Evolutionary conservation across 2,329 filamentous ascomycete genomes (phyloP).

Genomic region (Ploettnerulaceae sp.): DNA sequence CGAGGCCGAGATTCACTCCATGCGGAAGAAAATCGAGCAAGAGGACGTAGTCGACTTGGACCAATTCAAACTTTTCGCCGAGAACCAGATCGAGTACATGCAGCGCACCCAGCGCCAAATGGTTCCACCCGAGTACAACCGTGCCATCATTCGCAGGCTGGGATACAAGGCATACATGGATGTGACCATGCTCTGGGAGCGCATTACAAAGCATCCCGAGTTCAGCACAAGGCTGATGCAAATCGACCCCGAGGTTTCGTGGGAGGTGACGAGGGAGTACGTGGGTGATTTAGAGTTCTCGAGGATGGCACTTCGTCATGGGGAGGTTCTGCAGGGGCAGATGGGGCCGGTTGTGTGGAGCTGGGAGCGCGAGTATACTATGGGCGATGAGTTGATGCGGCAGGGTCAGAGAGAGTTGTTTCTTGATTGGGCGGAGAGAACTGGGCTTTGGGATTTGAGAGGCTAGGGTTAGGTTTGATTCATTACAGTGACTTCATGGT

Average conservation of each 20-base stretch:
- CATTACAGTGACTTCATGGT: too few species aligned
- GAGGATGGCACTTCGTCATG: neutral
- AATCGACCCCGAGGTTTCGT: neutral
- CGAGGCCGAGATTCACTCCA: neutral
- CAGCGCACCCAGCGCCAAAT: conserved; percentile 2
- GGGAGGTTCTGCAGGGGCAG: conserved; percentile 1
- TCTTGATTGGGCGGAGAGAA: neutral
- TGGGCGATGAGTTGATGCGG: conserved; percentile 2
- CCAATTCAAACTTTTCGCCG: neutral
- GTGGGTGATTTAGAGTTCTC: neutral
- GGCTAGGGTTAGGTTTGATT: neutral
- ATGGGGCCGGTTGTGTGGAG: conserved; percentile 1
- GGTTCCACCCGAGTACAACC: neutral
- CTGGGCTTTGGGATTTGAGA: conserved; percentile 1
- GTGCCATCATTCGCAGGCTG: neutral
- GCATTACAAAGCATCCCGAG: neutral
- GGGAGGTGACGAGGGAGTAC: neutral
- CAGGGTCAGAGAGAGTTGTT: conserved; percentile 2
- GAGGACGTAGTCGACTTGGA: neutral
- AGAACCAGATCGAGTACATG: neutral
- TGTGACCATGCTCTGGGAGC: neutral
- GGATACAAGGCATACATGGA: neutral
- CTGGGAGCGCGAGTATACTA: conserved; percentile 5
- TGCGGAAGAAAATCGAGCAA: neutral
- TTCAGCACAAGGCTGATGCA: neutral